Evolutionary conservation across 495 filamentous ascomycete species (phyloP), one percentile per base, ranked within the genome.

Genomic region (Letharia columbiana): DNA sequence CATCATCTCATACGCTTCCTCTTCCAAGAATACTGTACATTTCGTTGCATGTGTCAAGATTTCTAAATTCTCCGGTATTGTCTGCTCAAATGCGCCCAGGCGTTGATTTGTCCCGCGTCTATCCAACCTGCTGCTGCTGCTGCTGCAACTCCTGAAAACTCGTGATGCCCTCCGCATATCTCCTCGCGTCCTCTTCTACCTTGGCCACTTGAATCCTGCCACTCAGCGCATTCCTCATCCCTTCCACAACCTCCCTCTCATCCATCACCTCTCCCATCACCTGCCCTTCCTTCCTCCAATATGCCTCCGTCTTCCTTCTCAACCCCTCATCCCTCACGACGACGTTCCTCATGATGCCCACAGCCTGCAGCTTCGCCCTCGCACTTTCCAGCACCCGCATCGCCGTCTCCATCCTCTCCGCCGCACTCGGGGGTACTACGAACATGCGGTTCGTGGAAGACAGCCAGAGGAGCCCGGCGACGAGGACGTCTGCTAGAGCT

Each of bases 401-500:
- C 23, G 76, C 76, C 10, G 71, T 67, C 41, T 79, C 74, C 40
- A 86, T 71, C 20, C 78, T 74, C 37, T 87, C 83, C 10, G 74
- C 77, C n/a, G 78, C 71, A 15, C 76, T 73, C 3, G 80, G 77
- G 40, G 82, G 83, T n/a, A 74, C 73, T 62, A 82, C 81, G 68
- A 87, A 83, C 72, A 81, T 80, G 18, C 93, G 84, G 70, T 92
- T 89, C 28, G 94, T 96, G 33, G 85, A 83, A 0, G 87, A 83
- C 18, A 92, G 78, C 75, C 87, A 96, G 18, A 96, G 75, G 9
- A 88, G 73, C 18, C 73, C 72, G 0, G 85, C 87, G 2, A 91
- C 74, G 9, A 81, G n/a, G 2, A 68, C 73, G 73, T 98, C 89
- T 2, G 88, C 77, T 3, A 80, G 64, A 0, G 83, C 83, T 1